Conservation (phyloP, 2,329 filamentous ascomycete species). For the Trichoderma pleuroti region DNA sequence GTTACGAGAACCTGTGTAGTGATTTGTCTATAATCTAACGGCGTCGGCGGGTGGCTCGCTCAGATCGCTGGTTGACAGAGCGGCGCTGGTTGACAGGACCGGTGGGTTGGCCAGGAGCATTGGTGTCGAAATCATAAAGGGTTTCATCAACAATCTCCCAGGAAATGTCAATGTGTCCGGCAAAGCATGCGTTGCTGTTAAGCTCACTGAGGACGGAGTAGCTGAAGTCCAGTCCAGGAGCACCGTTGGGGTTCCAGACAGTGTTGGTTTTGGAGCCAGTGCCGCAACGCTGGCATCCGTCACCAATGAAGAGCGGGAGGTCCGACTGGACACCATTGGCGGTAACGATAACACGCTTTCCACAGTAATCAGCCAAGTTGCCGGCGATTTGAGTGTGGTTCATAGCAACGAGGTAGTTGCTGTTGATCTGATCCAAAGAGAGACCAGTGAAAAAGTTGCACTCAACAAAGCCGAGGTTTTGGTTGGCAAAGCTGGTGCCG, state of each 20-base stretch:
- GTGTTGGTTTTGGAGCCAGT: slow-evolving; percentile 3
- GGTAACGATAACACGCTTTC: slow-evolving; percentile 21
- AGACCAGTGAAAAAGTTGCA: slow-evolving; percentile 7
- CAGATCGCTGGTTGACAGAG: background rate
- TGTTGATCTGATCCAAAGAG: slow-evolving; percentile 18
- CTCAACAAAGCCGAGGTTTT: slow-evolving; percentile 16
- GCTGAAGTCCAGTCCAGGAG: slow-evolving; percentile 22
- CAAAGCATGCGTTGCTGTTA: slow-evolving; percentile 18
- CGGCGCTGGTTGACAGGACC: slow-evolving; percentile 1
- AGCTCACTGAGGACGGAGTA: slow-evolving; percentile 16
- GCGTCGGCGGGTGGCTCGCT: background rate
- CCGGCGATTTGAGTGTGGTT: slow-evolving; percentile 19
- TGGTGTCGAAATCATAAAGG: slow-evolving; percentile 21
- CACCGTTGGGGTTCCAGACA: slow-evolving; percentile 20
- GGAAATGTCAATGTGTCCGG: slow-evolving; percentile 20
- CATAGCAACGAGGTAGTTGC: slow-evolving; percentile 23
- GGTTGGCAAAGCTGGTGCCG: background rate
- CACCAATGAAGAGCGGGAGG: slow-evolving; percentile 21
- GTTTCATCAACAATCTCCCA: slow-evolving; percentile 23
- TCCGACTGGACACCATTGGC: slow-evolving; percentile 18
- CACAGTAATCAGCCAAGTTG: slow-evolving; percentile 21
- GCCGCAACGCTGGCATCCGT: slow-evolving; percentile 21
- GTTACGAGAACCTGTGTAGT: background rate
- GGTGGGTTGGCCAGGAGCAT: slow-evolving; percentile 7
- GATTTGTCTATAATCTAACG: background rate